Base-by-base conservation (phyloP, 169 alveolate genomes). In the Miamiensis avidus region DNA sequence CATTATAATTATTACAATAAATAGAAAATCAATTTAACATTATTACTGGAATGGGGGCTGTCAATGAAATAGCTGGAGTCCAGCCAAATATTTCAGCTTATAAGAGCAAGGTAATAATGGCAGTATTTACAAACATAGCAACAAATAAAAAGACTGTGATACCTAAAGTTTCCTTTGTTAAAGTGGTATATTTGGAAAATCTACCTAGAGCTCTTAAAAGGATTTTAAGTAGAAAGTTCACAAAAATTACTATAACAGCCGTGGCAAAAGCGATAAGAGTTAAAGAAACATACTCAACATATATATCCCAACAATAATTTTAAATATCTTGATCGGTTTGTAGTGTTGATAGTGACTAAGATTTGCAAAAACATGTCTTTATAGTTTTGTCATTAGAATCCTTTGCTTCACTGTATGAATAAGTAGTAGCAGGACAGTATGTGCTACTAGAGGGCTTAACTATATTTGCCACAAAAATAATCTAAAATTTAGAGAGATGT, bases 111-210 rank as follows among this genome's bases (percentile, higher is more conserved):
- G 90, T 81, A 64, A 86, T 86, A 20, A 86, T 28, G 25, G 90
- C 90, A 28, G 90, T 86, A 82, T 86, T 86, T 16, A 86, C 81
- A 49, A 86, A 86, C 34, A 81, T 64, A 0, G 87, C 81, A 26
- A 81, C 31, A 65, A 86, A 81, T 25, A 81, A 64, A 33, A 75
- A 79, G 65, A 78, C 29, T 1, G 79, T 30, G 27, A 75, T 81
- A 29, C 84, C 82, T 26, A 86, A 74, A 11, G 79, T 28, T 65
- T 27, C 34, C 25, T 81, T 81, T 49, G 87, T 86, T 28, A 86
- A 49, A 33, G 87, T 86, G 27, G 49, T 27, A 77, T 81, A 86
- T 75, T 86, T 79, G 25, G 34, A 78, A 65, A 86, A 86, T 72
- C n/a, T 33, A 6, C 75, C 78, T 1, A 86, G 75, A 65, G 81